Evolutionary conservation across 805 yeast genomes (phyloP).

Genomic region (Barnettozyma siamensis): DNA sequence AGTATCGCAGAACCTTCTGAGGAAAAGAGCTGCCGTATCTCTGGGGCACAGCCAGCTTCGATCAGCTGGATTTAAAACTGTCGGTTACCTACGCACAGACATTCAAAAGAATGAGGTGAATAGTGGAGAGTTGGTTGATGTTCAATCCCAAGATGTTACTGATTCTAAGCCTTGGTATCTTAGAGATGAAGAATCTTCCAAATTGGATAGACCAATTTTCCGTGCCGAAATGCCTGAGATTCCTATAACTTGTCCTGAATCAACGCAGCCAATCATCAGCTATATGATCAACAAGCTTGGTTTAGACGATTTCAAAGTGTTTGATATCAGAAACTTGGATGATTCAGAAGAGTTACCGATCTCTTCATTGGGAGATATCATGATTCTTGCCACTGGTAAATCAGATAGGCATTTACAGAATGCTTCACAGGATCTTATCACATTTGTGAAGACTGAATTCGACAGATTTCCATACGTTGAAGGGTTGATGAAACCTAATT

Average conservation of each 20-base stretch:
- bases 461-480: conserved; percentile 50
- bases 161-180: conserved; percentile 55
- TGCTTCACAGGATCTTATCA: conserved; percentile 56
- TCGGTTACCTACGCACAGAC: not conserved
- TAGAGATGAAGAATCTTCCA: conserved; percentile 35
- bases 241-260: conserved; percentile 54
- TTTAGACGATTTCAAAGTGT: conserved; percentile 50
- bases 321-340: conserved; percentile 49
- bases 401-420: conserved; percentile 69
- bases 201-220: conserved; percentile 29
- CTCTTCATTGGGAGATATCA: conserved; percentile 37
- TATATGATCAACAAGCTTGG: conserved; percentile 59
- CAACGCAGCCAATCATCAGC: conserved; percentile 39
- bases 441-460: conserved; percentile 49
- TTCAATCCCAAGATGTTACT: conserved; percentile 18
- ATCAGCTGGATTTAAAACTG: not conserved
- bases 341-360: conserved; percentile 29
- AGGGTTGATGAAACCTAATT: conserved; percentile 61
- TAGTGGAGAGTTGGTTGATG: not conserved
- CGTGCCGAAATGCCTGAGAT: conserved; percentile 44
- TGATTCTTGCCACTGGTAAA: conserved; percentile 71
- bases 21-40: no score
- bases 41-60: not conserved
- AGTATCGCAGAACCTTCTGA: not conserved
- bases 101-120: not conserved